These are phyloP conservation scores for Podospora anserina DNA, from an alignment of 495 filamentous ascomycete genomes.

Conservation along the genomic window DNA sequence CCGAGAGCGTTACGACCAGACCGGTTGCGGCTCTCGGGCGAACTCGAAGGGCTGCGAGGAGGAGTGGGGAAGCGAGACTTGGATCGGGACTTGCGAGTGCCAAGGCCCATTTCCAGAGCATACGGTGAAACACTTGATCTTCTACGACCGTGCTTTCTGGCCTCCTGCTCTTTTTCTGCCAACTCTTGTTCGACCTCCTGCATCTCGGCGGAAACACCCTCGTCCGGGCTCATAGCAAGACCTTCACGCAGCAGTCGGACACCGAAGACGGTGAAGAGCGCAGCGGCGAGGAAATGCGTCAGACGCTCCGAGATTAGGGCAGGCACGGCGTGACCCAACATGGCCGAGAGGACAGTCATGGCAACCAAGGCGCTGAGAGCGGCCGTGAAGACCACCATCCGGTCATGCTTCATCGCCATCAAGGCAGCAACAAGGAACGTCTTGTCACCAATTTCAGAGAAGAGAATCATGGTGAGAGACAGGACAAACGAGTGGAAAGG, in stretches of 20 bases:
- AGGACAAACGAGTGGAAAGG: conserved; percentile 89
- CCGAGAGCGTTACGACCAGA: conserved; percentile 37
- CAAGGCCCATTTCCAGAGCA: conserved; percentile 61
- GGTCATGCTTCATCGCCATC: conserved; percentile 98
- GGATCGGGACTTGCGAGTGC: conserved; percentile 55
- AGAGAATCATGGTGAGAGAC: conserved; percentile 94
- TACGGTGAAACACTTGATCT: conserved; percentile 60
- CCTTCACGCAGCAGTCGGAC: conserved; percentile 82
- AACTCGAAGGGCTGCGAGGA: conserved; percentile 57
- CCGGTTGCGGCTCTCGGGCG: conserved; percentile 49
- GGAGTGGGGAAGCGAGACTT: conserved; percentile 59
- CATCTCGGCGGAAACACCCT: conserved; percentile 93
- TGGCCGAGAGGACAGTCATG: conserved; percentile 95
- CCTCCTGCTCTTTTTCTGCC: conserved; percentile 81
- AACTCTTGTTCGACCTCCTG: conserved; percentile 93
- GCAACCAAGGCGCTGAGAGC: conserved; percentile 85
- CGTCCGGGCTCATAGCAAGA: conserved; percentile 77
- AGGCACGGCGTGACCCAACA: conserved; percentile 92
- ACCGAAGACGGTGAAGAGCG: conserved; percentile 86
- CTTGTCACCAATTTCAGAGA: conserved; percentile 97
- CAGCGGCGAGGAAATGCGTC: conserved; percentile 80
- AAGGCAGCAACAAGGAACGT: conserved; percentile 95
- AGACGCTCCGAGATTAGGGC: conserved; percentile 83
- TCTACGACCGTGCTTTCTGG: conserved; percentile 53
- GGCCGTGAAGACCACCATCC: conserved; percentile 86